Evolutionary conservation across 2,329 filamentous ascomycete species (phyloP), one percentile per base, ranked within the genome.

Genomic region (Trichoderma koningii): DNA sequence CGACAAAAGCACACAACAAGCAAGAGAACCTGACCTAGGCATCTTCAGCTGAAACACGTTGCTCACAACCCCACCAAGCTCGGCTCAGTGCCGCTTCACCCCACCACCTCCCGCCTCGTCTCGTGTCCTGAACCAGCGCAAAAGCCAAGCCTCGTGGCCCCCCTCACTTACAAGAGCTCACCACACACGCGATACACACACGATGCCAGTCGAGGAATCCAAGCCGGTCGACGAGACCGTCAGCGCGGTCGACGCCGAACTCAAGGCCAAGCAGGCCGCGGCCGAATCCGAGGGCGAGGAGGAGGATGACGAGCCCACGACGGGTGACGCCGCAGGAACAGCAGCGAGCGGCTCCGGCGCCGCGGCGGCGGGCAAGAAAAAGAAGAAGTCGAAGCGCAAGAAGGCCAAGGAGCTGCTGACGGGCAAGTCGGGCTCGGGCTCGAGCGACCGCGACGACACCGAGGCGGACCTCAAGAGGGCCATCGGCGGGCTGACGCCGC

Each of bases 341-440:
- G 74, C 74, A 26, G 61, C 34, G 51, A 14, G 30, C 14, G 19
- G 61, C 52, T n/a, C 47, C 61, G 28, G 50, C 50, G 34, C 34
- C 10, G 34, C 66, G 5, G 45, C 64, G 38, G 42, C 63, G 15
- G 47, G 52, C 83, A 55, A 81, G 72, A 85, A 86, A 71, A 89
- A 88, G 76, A 87, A 86, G 79, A 86, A 83, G 79, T 87, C 82
- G 69, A 87, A 88, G 80, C 85, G 83, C 75, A 83, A 85, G 77
- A 87, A 87, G 79, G 77, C 84, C 73, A 81, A 83, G 76, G 77
- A 79, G 51, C 75, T 76, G n/a, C 71, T 80, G 67, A 73, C 72
- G 34, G 75, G 66, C 7, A 74, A 79, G 53, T 67, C 75, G 14
- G 72, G 70, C 34, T 14, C 34, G 34, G 34, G 34, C 34, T 38